Evolutionary conservation across 202 grass and related monocot genomes (phyloP), one percentile per base, ranked within the genome.

Genomic region (Eragrostis tef): DNA sequence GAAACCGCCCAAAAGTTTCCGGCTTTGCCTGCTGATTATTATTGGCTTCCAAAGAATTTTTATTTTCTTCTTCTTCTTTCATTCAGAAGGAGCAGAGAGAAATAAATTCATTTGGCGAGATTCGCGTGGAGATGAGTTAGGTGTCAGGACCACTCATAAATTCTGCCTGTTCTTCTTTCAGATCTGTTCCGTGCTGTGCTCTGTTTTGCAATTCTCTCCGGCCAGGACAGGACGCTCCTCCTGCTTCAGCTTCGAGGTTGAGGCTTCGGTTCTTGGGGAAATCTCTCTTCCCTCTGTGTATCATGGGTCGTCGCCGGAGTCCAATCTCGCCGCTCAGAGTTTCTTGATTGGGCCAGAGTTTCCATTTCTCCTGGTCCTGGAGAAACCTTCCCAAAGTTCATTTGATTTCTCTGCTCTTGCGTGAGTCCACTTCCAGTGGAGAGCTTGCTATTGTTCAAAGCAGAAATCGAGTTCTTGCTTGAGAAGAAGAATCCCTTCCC

Each of bases 151-250:
- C 79, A 79, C 67, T 79, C 60, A 82, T 89, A 89, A 89, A 89
- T 86, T 89, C 87, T 29, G 58, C 73, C 82, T 73, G 20, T 82
- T 86, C 79, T 68, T 89, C 73, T 61, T 86, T 68, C 83, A 86
- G 87, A 89, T 89, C 79, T 89, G 79, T 15, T 89, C 87, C 87
- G 87, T 86, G 79, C 82, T 84, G 76, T 80, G 62, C 81, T 74
- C 24, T 65, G 25, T 46, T 75, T 85, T 6, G 62, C 67, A 21
- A 64, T 71, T 64, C 79, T 65, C 36, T 57, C 5, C 5, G 29
- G 39, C 51, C 61, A 79, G 72, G 17, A 59, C 21, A 67, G 31
- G 12, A 20, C 27, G 57, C 57, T 45, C 34, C 13, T 15, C 4
- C 19, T 49, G 29, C 59, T 49, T 77, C 78, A 3, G 43, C n/a